Percentiles rank a stretch among this genome's conserved stretches.
Evolutionary conservation across 345 rosid genomes (phyloP).

Genomic region (Camelina hispida): DNA sequence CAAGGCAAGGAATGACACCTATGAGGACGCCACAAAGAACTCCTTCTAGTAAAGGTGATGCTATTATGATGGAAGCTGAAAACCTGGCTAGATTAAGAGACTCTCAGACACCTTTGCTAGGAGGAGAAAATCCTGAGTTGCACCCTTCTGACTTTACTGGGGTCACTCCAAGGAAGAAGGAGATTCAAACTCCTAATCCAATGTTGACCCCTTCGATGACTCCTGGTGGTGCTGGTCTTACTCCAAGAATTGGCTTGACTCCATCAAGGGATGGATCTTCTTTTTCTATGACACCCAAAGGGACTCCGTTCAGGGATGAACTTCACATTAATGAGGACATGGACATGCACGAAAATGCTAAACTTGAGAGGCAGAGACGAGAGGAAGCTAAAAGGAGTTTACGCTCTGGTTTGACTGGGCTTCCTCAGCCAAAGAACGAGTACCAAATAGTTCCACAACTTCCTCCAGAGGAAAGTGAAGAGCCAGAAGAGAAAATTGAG

Average conservation of each 20-base stretch:
- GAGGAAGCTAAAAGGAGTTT: conserved; percentile 81
- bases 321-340: conserved; percentile 93
- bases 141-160: conserved; percentile 99
- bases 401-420: conserved; percentile 71
- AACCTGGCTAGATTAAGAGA: conserved; percentile 94
- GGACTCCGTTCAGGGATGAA: conserved; percentile 96
- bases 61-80: conserved; percentile 99
- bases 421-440: conserved; percentile 96
- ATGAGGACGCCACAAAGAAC: conserved; percentile 94
- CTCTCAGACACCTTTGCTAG: conserved; percentile 95
- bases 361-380: conserved; percentile 77
- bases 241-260: conserved; percentile 93
- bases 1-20: conserved; percentile 87
- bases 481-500: conserved; percentile 90
- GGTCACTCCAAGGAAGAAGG: conserved; percentile 90
- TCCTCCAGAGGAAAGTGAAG: conserved; percentile 81
- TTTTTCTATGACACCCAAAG: conserved; percentile 85
- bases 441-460: conserved; percentile 88
- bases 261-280: conserved; percentile 89
- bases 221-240: conserved; percentile 77
- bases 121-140: conserved; percentile 98
- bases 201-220: conserved; percentile 92
- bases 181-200: conserved; percentile 91
- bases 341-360: conserved; percentile 77
- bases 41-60: conserved; percentile 96